Conservation (phyloP, 2,329 filamentous ascomycete genomes). For the Fusarium musae region DNA sequence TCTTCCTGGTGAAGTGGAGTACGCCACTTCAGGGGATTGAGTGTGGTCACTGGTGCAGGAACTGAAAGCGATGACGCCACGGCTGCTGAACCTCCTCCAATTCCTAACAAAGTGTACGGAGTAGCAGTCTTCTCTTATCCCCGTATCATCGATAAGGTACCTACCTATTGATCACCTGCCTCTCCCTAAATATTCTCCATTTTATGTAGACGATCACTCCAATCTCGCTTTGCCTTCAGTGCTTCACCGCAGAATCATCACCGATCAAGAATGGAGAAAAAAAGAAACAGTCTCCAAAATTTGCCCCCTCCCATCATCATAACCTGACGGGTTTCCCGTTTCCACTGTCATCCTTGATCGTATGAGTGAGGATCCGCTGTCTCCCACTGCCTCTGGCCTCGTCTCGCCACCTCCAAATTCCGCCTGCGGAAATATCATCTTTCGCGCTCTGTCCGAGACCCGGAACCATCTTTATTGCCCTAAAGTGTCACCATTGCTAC, state of each 20-base stretch:
- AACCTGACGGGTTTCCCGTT: slow-evolving; percentile 6
- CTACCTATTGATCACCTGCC: accelerated
- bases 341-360: slow-evolving; percentile 30
- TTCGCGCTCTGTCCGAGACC: not conserved
- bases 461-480: not conserved
- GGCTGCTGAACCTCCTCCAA: not conserved
- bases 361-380: slow-evolving; percentile 24
- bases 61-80: slow-evolving; percentile 24
- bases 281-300: not conserved
- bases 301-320: slow-evolving; percentile 21
- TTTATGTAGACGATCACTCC: not conserved
- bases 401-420: slow-evolving; percentile 23
- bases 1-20: not conserved
- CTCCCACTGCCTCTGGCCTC: not conserved
- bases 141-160: not conserved
- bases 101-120: not conserved
- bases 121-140: not conserved
- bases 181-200: not conserved
- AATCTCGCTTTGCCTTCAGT: slow-evolving; percentile 1
- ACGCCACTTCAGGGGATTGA: slow-evolving; percentile 5
- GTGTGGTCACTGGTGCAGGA: slow-evolving; percentile 3
- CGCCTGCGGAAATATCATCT: slow-evolving; percentile 16
- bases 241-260: not conserved
- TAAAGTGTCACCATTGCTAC: not conserved
- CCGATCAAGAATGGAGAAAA: not conserved